Evolutionary conservation across 495 filamentous ascomycete species (phyloP).

Genomic region (Halenospora varia): DNA sequence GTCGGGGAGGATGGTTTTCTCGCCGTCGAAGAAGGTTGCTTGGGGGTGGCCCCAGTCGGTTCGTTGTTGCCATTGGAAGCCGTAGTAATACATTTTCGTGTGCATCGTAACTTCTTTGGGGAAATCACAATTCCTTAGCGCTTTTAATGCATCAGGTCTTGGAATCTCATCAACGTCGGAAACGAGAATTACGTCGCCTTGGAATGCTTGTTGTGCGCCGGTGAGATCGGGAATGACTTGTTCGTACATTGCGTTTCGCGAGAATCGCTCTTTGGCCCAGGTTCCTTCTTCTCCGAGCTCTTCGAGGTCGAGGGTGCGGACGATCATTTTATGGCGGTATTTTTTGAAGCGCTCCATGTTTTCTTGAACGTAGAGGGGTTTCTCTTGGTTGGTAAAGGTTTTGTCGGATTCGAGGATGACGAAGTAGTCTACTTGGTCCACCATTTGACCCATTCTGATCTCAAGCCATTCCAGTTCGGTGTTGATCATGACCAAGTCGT

Average conservation of each 20-base stretch:
- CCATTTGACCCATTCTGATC: conserved; percentile 32
- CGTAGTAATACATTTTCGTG: conserved; percentile 35
- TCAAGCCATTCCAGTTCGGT: conserved; percentile 42
- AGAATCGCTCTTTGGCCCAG: conserved; percentile 29
- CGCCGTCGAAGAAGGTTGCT: conserved; percentile 32
- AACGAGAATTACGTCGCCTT: conserved; percentile 27
- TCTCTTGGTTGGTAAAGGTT: conserved; percentile 36
- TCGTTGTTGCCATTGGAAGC: conserved; percentile 38
- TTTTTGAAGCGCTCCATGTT: conserved; percentile 30
- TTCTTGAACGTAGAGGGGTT: conserved; percentile 30
- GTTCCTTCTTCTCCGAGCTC: conserved; percentile 8
- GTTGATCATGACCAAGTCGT: conserved; percentile 36
- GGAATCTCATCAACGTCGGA: conserved; percentile 36
- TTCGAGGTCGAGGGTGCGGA: conserved; percentile 29
- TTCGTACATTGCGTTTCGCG: conserved; percentile 30
- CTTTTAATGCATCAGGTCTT: conserved; percentile 26
- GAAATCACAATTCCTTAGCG: conserved; percentile 34
- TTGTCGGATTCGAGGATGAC: conserved; percentile 42
- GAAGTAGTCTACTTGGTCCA: conserved; percentile 36
- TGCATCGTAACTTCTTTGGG: conserved; percentile 32
- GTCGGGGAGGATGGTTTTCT: conserved; percentile 31
- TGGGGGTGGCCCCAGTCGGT: conserved; percentile 36
- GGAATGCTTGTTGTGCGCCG: conserved; percentile 13
- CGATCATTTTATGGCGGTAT: conserved; percentile 35
- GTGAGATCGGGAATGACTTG: conserved; percentile 26